Evolutionary conservation across 164 flowering plant species (phyloP), one percentile per base, ranked within the genome.

Genomic region (Liriodendron chinense): DNA sequence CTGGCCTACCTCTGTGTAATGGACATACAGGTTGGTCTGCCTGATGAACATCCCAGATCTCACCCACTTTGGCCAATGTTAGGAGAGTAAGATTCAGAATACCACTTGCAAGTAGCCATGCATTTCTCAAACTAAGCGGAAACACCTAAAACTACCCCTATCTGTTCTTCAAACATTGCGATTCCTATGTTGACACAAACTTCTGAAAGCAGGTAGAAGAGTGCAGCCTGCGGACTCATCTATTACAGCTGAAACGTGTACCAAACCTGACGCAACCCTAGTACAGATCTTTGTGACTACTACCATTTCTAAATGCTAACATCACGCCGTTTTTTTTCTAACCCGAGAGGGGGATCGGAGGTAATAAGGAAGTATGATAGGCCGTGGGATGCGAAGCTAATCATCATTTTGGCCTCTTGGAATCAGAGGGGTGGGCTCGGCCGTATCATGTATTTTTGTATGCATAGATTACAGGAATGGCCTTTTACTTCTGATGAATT

Each of bases 201-300:
- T 9, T 64, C 23, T 66, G 16, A 22, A 70, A 75, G 21, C 90
- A 92, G 98, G 94, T 90, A 67, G 86, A 82, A 65, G 90, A 94
- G 73, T 81, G 86, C 69, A 90, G 94, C 82, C 78, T 91, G 83
- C 87, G 85, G 82, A 83, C 89, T 68, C 89, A 92, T 72, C 71
- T 82, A 28, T 65, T 91, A 75, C 97, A 92, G 78, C 75, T 82
- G 77, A 81, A 79, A 76, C 84, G 80, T 20, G 67, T 68, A 69
- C 78, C 84, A 47, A 81, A 75, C 48, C 76, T 80, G 80, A 79
- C 78, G 43, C 66, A 75, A 73, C 28, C 72, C 59, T 80, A 80
- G 75, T 67, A 34, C 69, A 68, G 69, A 82, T 73, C 72, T 73
- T 68, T 53, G 18, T 53, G 59, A 61, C 76, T 72, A 78, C 75